Conservation (phyloP, 257 asterid species). For the Coffea eugenioides region DNA sequence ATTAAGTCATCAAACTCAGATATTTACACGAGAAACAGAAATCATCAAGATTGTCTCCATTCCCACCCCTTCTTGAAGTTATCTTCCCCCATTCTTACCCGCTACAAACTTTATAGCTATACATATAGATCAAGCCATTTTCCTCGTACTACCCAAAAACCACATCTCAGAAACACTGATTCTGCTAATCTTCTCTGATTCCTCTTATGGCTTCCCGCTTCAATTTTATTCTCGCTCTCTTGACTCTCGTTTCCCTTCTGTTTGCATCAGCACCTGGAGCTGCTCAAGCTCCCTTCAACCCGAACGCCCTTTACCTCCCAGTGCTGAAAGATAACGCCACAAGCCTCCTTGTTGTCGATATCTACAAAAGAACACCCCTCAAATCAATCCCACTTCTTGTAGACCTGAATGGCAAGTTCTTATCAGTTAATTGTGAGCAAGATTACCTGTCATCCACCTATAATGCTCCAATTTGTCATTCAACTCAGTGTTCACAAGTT, state of each 20-base stretch:
- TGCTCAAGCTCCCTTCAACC: conserved; percentile 22
- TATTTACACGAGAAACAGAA: conserved; percentile 2
- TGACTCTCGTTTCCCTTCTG: conserved; percentile 1
- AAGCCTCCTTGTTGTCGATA: conserved; percentile 27
- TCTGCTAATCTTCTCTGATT: neutral
- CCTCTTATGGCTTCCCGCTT: conserved; percentile 15
- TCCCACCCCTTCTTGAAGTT: neutral
- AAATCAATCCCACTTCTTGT: conserved; percentile 34
- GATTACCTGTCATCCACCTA: conserved; percentile 44
- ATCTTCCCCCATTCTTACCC: neutral
- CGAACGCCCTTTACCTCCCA: conserved; percentile 30
- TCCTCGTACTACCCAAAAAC: no score
- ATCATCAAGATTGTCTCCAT: conserved; percentile 9
- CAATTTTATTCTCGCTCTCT: neutral
- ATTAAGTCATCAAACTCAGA: neutral
- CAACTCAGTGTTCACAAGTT: conserved; percentile 4
- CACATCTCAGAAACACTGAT: neutral
- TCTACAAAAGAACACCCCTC: conserved; percentile 40
- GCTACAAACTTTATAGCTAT: neutral
- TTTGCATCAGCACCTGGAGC: neutral
- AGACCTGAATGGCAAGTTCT: conserved; percentile 42
- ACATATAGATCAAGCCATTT: conserved; percentile 9
- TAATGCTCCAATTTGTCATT: conserved; percentile 25
- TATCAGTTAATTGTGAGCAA: conserved; percentile 23
- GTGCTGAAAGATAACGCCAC: conserved; percentile 36